phyloP scores from a whole-genome alignment of 2,329 filamentous ascomycete genomes.

The Diaporthe humulicola region DNA sequence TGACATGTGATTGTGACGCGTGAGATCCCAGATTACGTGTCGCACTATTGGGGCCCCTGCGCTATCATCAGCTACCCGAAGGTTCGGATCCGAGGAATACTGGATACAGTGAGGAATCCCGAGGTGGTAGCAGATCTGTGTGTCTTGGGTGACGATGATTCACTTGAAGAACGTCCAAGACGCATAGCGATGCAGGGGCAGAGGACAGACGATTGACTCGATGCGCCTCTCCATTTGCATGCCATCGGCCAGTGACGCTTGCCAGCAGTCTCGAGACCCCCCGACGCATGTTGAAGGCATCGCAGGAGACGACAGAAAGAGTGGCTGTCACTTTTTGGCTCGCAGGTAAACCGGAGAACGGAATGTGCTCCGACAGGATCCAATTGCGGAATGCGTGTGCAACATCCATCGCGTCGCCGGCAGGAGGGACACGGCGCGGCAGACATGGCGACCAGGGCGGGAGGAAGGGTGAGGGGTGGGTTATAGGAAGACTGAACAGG shows the following conservation, averaged over 20 bases:
- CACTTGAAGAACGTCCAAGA: slow-evolving; percentile 9
- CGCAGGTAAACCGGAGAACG: background rate
- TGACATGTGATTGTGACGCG: slow-evolving; percentile 35
- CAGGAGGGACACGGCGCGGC: background rate
- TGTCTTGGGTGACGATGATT: slow-evolving; percentile 12
- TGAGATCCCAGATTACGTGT: slow-evolving; percentile 14
- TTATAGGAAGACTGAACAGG: background rate
- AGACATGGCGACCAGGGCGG: background rate
- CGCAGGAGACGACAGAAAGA: background rate
- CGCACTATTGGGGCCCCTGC: slow-evolving; percentile 17
- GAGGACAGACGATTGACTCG: background rate
- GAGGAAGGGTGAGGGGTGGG: background rate
- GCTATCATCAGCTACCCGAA: slow-evolving; percentile 20
- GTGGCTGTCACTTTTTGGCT: background rate
- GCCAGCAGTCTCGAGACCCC: background rate
- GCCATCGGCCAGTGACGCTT: background rate
- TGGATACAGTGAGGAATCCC: slow-evolving; percentile 8
- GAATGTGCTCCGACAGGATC: background rate
- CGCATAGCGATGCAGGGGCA: background rate
- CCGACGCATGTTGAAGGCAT: background rate
- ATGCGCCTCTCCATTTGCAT: background rate
- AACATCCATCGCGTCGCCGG: background rate
- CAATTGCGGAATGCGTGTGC: background rate
- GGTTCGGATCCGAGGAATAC: slow-evolving; percentile 26
- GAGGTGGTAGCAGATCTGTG: slow-evolving; percentile 3